phyloP scores from a whole-genome alignment of 228 moss, liverwort and hornwort species.

The Sphagnum magellanicum region DNA sequence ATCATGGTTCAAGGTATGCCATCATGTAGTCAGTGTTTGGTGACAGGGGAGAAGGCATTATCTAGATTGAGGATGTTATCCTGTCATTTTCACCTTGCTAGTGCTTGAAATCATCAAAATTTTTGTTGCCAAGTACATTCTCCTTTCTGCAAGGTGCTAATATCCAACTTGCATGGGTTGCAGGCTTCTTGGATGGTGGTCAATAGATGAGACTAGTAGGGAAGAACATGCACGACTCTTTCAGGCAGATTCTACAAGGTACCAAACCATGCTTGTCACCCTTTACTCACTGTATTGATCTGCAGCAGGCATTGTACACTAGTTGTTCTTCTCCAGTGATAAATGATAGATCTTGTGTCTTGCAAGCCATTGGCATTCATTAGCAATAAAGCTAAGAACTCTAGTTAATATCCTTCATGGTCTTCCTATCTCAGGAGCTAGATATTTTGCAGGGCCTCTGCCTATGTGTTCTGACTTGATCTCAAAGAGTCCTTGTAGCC shows the following conservation, averaged over 20 bases:
- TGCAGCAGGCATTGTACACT: not conserved
- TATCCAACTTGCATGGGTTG: not conserved
- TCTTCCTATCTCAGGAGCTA: too few species aligned
- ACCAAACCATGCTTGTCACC: not conserved
- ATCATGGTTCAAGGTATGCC: constrained; percentile 40
- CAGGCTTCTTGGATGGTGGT: constrained; percentile 62
- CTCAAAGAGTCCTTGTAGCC: too few species aligned
- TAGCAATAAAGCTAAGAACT: too few species aligned
- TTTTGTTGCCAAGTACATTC: too few species aligned
- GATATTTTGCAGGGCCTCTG: too few species aligned
- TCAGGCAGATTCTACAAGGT: constrained; percentile 33
- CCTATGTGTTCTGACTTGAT: too few species aligned
- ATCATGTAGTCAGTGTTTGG: not conserved
- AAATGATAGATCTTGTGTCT: too few species aligned
- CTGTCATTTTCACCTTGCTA: too few species aligned
- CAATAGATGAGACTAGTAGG: constrained; percentile 52
- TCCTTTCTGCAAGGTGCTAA: not conserved
- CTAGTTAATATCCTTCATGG: too few species aligned
- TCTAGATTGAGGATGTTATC: not conserved
- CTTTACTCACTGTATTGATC: not conserved
- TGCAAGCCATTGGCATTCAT: too few species aligned
- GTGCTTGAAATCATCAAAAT: too few species aligned
- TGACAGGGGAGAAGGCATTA: not conserved
- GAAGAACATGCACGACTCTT: constrained; percentile 56
- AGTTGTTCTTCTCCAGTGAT: too few species aligned